Conservation (phyloP, 2,329 filamentous ascomycete species). For the Fusarium nanum region DNA sequence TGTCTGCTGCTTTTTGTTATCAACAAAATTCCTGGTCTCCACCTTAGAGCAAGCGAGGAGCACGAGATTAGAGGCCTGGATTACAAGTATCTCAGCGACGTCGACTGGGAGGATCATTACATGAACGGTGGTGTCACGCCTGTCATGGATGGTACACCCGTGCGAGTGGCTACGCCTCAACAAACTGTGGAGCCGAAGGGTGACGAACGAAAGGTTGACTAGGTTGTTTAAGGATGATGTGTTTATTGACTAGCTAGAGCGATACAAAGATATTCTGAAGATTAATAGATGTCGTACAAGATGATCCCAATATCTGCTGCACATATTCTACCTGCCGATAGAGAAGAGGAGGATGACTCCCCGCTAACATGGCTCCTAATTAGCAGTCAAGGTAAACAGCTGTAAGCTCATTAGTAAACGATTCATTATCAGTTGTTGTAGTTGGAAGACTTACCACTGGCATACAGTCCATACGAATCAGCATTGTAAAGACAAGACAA, state of each 20-base stretch:
- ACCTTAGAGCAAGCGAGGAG: conserved; percentile 65
- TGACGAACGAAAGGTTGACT: conserved; percentile 29
- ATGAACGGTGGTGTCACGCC: conserved; percentile 31
- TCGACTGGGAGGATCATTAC: conserved; percentile 42
- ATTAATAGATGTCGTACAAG: background rate
- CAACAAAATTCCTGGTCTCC: conserved; percentile 68
- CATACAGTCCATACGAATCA: conserved; percentile 35
- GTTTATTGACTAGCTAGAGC: background rate
- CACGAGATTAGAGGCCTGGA: conserved; percentile 67
- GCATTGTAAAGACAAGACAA: conserved; percentile 32
- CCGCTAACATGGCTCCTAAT: rapidly evolving
- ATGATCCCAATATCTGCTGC: background rate
- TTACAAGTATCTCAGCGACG: conserved; percentile 46
- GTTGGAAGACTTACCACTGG: conserved; percentile 20
- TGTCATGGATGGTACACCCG: conserved; percentile 30
- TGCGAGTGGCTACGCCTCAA: conserved; percentile 18
- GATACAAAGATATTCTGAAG: rapidly evolving
- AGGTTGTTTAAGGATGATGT: rapidly evolving
- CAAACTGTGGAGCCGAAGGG: background rate
- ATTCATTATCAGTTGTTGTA: rapidly evolving
- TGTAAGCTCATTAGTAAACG: background rate
- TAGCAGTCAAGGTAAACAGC: background rate
- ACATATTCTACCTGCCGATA: background rate
- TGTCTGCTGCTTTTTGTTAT: conserved; percentile 65
- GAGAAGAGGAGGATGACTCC: background rate